Evolutionary conservation across 176 grass and related monocot genomes (phyloP), one percentile per base, ranked within the genome.

Genomic region (Elymus sibiricus): DNA sequence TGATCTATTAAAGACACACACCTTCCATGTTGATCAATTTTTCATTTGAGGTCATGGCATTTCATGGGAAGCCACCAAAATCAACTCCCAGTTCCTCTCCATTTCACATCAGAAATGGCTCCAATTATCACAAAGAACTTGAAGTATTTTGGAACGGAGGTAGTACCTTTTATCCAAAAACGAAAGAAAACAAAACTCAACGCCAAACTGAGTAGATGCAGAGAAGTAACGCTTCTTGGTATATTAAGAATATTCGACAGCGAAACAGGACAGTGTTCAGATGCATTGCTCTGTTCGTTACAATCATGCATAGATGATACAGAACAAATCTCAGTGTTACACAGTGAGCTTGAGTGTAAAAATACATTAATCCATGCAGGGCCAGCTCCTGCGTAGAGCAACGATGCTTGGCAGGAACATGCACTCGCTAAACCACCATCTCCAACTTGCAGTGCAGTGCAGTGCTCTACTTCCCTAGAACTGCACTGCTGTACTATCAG

Each of bases 311-410:
- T 60, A 70, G 8, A 61, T 76, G 56, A 15, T 38, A 79, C 24
- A 46, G 44, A 66, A 35, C 64, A 43, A 72, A 67, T 27, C 72
- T 47, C 44, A 67, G 43, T 22, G 22, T 46, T 83, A 74, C 59
- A 83, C 46, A 22, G 78, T 9, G 61, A 65, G 59, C 40, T 58
- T 76, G 44, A 53, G 10, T 64, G 27, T 74, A 22, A 76, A 74
- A 81, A 75, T 76, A 43, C 77, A 85, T 27, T 17, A 59, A 81
- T 61, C 47, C 49, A 80, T 26, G 43, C 67, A 75, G 74, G 38
- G 64, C 26, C 63, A 44, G 35, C 34, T 31, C 40, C 29, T 9
- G 47, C 4, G 56, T 6, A 3, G 4, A 13, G n/a, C 74, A 71
- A 62, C 11, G 21, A 39, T 46, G 79, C 4, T 63, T 28, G 9